Evolutionary conservation across 768 basidiomycete species (phyloP).

Genomic region (Psilocybe azurescens): DNA sequence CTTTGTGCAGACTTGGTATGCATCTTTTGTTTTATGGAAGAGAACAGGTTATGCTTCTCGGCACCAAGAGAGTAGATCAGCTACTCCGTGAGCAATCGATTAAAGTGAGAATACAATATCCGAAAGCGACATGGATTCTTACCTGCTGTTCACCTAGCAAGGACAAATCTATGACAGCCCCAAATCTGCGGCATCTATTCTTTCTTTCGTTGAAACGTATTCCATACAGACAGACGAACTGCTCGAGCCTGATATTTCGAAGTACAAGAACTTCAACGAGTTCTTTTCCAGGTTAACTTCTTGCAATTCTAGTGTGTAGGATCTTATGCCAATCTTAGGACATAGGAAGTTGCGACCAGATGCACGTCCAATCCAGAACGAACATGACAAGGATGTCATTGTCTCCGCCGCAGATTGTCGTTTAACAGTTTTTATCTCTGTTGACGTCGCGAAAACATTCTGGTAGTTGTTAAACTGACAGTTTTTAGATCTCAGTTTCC

Average conservation of each 20-base stretch:
- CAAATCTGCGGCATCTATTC: slow-evolving; percentile 55
- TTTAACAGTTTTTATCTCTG: slow-evolving; percentile 67
- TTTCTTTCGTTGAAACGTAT: slow-evolving; percentile 62
- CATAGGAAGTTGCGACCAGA: slow-evolving; percentile 57
- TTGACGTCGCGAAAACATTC: slow-evolving; percentile 65
- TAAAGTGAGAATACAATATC: slow-evolving; percentile 36
- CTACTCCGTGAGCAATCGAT: slow-evolving; percentile 60
- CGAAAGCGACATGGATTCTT: too few relatives aligned
- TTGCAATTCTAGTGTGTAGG: too few relatives aligned
- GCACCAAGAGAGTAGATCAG: slow-evolving; percentile 50
- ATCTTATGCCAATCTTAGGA: too few relatives aligned
- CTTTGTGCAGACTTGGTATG: slow-evolving; percentile 61
- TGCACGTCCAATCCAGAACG: slow-evolving; percentile 65
- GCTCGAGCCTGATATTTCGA: slow-evolving; percentile 60
- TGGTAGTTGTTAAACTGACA: slow-evolving; percentile 50
- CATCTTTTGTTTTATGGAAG: slow-evolving; percentile 73
- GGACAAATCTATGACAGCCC: slow-evolving; percentile 61
- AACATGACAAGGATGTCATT: slow-evolving; percentile 53
- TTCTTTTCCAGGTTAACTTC: slow-evolving; percentile 65
- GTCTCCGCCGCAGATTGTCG: slow-evolving; percentile 77
- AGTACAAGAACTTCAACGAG: slow-evolving; percentile 76
- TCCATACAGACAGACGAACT: slow-evolving; percentile 62
- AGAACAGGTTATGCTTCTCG: slow-evolving; percentile 53
- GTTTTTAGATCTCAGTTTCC: not conserved
- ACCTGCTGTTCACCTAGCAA: slow-evolving; percentile 37